phyloP scores from a whole-genome alignment of 306 rosid species.

The Prunus armeniaca region DNA sequence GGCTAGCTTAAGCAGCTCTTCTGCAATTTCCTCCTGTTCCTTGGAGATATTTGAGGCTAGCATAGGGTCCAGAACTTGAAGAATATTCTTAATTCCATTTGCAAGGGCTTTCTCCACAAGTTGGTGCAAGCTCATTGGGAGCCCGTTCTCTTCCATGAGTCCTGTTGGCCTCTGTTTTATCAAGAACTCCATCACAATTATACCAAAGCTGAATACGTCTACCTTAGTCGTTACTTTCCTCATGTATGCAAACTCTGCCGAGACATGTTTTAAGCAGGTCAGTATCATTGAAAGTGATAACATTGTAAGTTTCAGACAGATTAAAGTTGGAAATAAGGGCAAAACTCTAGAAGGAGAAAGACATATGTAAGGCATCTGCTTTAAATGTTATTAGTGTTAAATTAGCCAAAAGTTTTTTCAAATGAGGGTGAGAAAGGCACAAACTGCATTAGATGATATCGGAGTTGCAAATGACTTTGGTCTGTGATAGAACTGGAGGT shows the following conservation, averaged over 20 bases:
- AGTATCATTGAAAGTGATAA: not conserved
- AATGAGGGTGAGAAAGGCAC: not conserved
- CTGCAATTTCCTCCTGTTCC: slow-evolving; percentile 32
- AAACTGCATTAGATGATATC: not conserved
- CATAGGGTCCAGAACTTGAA: slow-evolving; percentile 52
- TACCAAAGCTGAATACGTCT: slow-evolving; percentile 82
- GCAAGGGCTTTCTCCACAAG: slow-evolving; percentile 54
- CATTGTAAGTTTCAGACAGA: not conserved
- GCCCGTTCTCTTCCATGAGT: slow-evolving; percentile 51
- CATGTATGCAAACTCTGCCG: slow-evolving; percentile 77
- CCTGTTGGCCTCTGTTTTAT: slow-evolving; percentile 74
- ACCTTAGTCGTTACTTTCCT: slow-evolving; percentile 68
- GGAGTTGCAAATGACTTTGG: not conserved
- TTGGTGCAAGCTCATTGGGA: slow-evolving; percentile 52
- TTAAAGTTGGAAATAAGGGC: not conserved
- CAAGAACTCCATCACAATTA: slow-evolving; percentile 73
- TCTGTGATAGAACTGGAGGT: too few relatives aligned
- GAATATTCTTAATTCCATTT: slow-evolving; percentile 37
- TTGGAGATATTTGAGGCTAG: slow-evolving; percentile 31
- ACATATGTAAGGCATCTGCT: not conserved
- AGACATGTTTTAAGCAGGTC: slow-evolving; percentile 20
- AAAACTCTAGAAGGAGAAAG: not conserved
- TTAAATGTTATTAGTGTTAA: not conserved
- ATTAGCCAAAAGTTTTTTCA: not conserved
- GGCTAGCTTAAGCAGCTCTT: slow-evolving; percentile 59